phyloP scores from a whole-genome alignment of 441 rosid species.

The Monsonia emarginata region DNA sequence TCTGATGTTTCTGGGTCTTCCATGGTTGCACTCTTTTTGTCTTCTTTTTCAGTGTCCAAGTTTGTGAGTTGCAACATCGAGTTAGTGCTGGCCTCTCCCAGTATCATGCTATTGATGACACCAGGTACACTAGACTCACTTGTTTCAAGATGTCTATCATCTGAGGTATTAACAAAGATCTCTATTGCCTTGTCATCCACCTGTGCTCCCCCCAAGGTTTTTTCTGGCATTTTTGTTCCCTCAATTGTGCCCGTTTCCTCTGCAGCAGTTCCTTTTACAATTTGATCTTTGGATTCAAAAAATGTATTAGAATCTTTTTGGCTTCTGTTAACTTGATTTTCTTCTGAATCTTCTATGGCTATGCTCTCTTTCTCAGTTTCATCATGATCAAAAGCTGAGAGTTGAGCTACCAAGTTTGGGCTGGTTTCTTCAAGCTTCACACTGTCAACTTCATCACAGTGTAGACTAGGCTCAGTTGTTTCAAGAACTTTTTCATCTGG shows the following conservation, averaged over 20 bases:
- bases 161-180: neutral
- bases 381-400: slow-evolving; percentile 4
- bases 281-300: neutral
- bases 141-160: slow-evolving; percentile 3
- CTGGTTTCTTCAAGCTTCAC: neutral
- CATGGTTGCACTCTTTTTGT: neutral
- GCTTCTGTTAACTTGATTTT: neutral
- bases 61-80: neutral
- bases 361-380: slow-evolving; percentile 3
- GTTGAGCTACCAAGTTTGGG: slow-evolving; percentile 1
- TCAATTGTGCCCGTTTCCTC: neutral
- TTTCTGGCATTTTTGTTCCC: neutral
- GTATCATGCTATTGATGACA: neutral
- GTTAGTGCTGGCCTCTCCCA: neutral
- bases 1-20: neutral
- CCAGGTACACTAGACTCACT: neutral
- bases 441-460: neutral
- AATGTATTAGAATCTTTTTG: neutral
- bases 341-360: neutral
- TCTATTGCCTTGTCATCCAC: neutral
- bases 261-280: slow-evolving; percentile 5
- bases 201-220: neutral
- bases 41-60: neutral
- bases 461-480: slow-evolving; percentile 9
- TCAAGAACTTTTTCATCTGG: neutral